Base-by-base conservation (phyloP, 106 monocot species). In the Dioscorea zingiberensis region DNA sequence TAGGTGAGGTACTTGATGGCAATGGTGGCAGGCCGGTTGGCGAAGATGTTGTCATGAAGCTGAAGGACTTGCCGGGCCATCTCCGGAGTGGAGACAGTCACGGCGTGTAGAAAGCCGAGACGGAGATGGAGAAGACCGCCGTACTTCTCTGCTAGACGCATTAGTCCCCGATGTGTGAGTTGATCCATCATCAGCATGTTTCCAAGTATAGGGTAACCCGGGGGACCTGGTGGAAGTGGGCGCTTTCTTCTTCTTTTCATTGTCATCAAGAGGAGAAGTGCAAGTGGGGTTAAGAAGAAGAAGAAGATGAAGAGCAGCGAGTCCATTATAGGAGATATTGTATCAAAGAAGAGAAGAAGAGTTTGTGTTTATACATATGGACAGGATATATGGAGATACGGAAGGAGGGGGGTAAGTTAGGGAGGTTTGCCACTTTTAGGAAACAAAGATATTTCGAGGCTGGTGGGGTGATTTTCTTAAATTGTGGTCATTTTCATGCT, bases 91-190 rank as follows among this genome's bases (percentile, higher is more conserved):
- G 97, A 98, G 44, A 89, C 84, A 59, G 77, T 75, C 22, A 98
- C 66, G 22, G 77, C 70, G 64, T 89, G 76, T 68, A 79, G 77
- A 59, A 70, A 78, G 45, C 97, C 92, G 5, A 92, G 88, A 1
- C 81, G 85, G 63, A 92, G 88, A 67, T 92, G 75, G 57, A 74
- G 23, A 51, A 92, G 81, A 11, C 92, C 92, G 22, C 97, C 97
- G 54, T 84, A 89, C 1, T 26, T 32, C 12, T 75, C 58, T 0
- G 84, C 85, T 0, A 98, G 81, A 21, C 56, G 49, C 5, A 88
- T 88, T 3, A 98, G 88, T 44, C 92, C 97, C 2, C 92, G 92
- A 81, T 97, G 95, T 16, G 95, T 97, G 17, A 97, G 81, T 67
- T 86, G 80, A 77, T 81, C 76, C 83, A 91, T 91, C 77, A 91